A percentile compares a stretch with the other conserved stretches of the same genome.
Evolutionary conservation across 148 eudicot species (phyloP).

Genomic region (Chenopodium album): DNA sequence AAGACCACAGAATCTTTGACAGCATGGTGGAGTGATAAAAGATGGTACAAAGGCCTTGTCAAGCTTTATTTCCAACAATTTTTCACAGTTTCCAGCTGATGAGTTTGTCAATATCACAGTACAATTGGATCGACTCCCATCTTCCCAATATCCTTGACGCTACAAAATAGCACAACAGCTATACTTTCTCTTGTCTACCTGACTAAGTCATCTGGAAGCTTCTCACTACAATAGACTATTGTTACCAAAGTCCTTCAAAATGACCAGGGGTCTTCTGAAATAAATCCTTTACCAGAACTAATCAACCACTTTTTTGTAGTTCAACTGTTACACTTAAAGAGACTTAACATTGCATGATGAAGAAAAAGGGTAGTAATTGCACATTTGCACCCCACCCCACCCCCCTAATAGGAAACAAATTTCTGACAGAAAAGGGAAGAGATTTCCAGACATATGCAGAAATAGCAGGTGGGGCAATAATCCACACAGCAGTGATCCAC

Average conservation of each 20-base stretch:
- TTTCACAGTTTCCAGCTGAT: not conserved
- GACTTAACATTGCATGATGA: not conserved
- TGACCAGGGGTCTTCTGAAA: not conserved
- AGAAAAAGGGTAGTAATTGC: not conserved
- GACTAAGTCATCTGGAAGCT: not conserved
- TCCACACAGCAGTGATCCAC: not conserved
- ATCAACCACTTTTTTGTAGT: not conserved
- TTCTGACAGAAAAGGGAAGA: not conserved
- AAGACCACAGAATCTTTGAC: not conserved
- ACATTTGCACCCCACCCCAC: not conserved
- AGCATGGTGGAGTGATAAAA: not conserved
- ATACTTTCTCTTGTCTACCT: not conserved
- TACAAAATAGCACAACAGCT: not conserved
- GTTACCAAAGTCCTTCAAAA: not conserved
- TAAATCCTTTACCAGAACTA: not conserved
- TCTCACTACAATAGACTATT: not conserved
- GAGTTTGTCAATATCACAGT: not conserved
- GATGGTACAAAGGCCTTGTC: not conserved
- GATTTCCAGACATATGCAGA: not conserved
- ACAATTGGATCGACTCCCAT: not conserved
- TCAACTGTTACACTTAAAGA: not conserved
- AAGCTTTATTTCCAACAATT: not conserved
- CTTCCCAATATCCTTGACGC: not conserved
- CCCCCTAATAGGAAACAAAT: not conserved
- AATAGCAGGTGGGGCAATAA: not conserved